Percentiles rank a stretch among this genome's conserved stretches.
These are phyloP conservation scores for Neoboletus brunneissimus DNA, from an alignment of 768 basidiomycete genomes.

Conservation along the genomic window DNA sequence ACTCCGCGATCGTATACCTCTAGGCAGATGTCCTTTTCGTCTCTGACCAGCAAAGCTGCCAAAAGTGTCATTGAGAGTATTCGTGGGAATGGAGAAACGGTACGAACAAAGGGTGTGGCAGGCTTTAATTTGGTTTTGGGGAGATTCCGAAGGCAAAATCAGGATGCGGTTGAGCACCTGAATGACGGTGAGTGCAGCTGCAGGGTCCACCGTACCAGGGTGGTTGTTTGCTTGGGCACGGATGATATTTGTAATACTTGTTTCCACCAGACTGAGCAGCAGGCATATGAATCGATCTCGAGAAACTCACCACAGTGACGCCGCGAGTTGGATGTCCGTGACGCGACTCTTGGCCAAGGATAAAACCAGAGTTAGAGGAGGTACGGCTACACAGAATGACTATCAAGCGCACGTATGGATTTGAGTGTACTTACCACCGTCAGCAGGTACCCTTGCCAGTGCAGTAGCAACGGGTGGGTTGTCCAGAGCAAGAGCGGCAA, in stretches of 20 bases:
- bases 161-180: slow-evolving; percentile 67
- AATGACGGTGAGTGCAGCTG: slow-evolving; percentile 57
- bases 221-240: slow-evolving; percentile 44
- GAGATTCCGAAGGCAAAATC: slow-evolving; percentile 39
- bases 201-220: slow-evolving; percentile 39
- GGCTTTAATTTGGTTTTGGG: slow-evolving; percentile 54
- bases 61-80: neutral
- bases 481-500: slow-evolving; percentile 67
- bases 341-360: slow-evolving; percentile 56
- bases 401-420: slow-evolving; percentile 2
- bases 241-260: slow-evolving; percentile 59
- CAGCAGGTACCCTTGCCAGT: slow-evolving; percentile 43
- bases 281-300: neutral
- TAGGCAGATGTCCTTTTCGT: slow-evolving; percentile 65
- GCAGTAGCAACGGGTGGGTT: slow-evolving; percentile 50
- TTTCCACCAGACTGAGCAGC: neutral
- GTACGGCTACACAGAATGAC: slow-evolving; percentile 8
- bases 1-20: slow-evolving; percentile 70
- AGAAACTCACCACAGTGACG: slow-evolving; percentile 58
- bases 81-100: neutral
- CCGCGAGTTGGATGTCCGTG: slow-evolving; percentile 64
- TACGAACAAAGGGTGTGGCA: slow-evolving; percentile 74
- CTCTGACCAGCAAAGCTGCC: slow-evolving; percentile 64
- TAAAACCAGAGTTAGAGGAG: slow-evolving; percentile 42
- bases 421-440: slow-evolving; percentile 37